Evolutionary conservation across 2,329 filamentous ascomycete genomes (phyloP).

Genomic region (Pyrenochaeta sp.): DNA sequence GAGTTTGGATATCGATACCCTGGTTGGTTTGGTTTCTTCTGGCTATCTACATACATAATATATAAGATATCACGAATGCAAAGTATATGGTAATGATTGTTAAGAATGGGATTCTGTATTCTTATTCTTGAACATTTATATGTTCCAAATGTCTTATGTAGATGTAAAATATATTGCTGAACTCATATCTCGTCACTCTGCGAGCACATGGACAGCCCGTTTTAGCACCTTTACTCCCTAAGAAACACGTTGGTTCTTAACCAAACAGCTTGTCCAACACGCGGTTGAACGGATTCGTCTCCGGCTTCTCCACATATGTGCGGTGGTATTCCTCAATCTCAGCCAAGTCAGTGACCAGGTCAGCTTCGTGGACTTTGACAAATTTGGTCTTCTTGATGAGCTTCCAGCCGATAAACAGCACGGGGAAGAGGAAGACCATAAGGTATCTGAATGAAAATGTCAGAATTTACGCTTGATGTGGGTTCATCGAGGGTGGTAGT

Average conservation of each 20-base stretch:
- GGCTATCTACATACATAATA: background rate
- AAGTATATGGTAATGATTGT: no score
- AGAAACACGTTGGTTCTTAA: constrained; percentile 11
- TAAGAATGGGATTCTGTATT: no score
- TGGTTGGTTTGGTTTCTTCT: background rate
- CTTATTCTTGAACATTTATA: no score
- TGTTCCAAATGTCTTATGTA: no score
- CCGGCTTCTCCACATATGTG: constrained; percentile 63
- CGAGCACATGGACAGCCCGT: no score
- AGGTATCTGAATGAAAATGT: constrained; percentile 61
- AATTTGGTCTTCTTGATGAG: constrained; percentile 69
- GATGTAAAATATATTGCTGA: no score
- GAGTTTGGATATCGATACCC: constrained; percentile 6
- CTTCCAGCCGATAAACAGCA: constrained; percentile 77
- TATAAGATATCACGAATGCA: no score
- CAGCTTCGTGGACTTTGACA: constrained; percentile 64
- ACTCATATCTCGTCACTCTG: no score
- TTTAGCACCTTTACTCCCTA: no score
- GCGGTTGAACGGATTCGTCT: constrained; percentile 55
- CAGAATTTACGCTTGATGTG: constrained; percentile 5
- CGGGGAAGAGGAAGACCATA: constrained; percentile 74
- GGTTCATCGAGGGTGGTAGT: background rate
- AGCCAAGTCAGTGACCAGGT: constrained; percentile 68
- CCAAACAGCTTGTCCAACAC: constrained; percentile 56
- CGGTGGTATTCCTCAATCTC: constrained; percentile 73